phyloP scores from a whole-genome alignment of 495 filamentous ascomycete species.

The Penicillium silybi region DNA sequence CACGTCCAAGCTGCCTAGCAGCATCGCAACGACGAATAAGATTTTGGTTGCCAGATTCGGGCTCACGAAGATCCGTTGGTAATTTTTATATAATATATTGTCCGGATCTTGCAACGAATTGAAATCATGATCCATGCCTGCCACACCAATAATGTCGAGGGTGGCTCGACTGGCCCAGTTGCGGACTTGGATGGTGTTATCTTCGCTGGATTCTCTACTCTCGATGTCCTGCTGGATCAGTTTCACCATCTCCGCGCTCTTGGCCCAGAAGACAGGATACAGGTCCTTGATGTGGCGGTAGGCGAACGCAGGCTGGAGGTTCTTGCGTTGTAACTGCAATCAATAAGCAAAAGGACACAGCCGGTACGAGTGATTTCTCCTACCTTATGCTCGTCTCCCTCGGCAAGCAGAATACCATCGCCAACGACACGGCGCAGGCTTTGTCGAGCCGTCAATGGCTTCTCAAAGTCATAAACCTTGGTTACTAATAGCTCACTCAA shows the following conservation, averaged over 20 bases:
- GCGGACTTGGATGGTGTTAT: conserved; percentile 52
- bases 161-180: conserved; percentile 68
- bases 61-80: conserved; percentile 45
- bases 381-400: conserved; percentile 80
- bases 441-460: conserved; percentile 55
- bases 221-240: conserved; percentile 35
- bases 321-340: conserved; percentile 61
- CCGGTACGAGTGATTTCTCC: not conserved
- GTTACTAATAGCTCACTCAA: conserved; percentile 61
- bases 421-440: conserved; percentile 65
- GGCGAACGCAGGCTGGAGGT: conserved; percentile 78
- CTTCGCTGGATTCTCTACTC: conserved; percentile 11
- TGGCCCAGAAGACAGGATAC: conserved; percentile 80
- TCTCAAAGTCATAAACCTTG: conserved; percentile 76
- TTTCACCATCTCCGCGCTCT: conserved; percentile 51
- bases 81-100: conserved; percentile 61
- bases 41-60: conserved; percentile 18
- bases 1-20: conserved; percentile 31
- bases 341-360: not conserved
- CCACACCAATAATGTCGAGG: conserved; percentile 84
- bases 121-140: conserved; percentile 83
- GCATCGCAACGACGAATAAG: conserved; percentile 40
- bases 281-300: conserved; percentile 84
- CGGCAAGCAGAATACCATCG: conserved; percentile 72
- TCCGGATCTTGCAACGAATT: conserved; percentile 60